These are phyloP conservation scores for Rhizopogon salebrosus DNA, from an alignment of 768 basidiomycete genomes.

Conservation along the genomic window DNA sequence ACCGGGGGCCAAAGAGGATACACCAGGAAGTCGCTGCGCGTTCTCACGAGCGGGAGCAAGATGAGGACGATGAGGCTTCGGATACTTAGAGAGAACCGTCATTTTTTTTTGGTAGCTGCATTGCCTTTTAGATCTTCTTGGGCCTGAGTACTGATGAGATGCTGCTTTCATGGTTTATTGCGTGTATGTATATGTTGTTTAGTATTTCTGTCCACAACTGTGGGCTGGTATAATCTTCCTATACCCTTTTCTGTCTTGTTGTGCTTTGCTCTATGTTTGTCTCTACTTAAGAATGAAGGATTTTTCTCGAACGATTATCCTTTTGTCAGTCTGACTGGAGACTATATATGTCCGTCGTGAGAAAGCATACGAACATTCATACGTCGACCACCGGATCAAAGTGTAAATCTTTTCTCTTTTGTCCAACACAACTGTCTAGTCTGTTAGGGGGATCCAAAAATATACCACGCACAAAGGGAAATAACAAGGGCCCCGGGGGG, in stretches of 20 bases:
- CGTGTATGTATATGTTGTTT: constrained; percentile 13
- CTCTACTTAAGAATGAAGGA: not conserved
- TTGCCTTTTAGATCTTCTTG: constrained; percentile 31
- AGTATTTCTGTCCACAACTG: constrained; percentile 10
- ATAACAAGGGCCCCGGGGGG: not conserved
- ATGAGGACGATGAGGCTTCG: constrained; percentile 27
- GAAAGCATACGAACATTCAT: not conserved
- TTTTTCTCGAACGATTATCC: not conserved
- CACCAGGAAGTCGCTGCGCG: constrained; percentile 39
- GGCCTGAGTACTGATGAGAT: constrained; percentile 17
- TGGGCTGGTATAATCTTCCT: not conserved
- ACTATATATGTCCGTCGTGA: not conserved
- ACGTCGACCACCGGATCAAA: not conserved
- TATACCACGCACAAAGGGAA: not conserved
- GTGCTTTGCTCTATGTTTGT: not conserved
- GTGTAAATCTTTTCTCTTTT: not conserved
- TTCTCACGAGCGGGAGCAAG: constrained; percentile 23
- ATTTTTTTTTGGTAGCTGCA: not conserved
- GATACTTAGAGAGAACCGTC: constrained; percentile 21
- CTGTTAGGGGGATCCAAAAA: not conserved
- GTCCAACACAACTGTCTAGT: not conserved
- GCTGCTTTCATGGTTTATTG: constrained; percentile 6
- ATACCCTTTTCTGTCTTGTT: not conserved
- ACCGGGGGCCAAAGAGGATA: constrained; percentile 56
- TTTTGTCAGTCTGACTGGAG: not conserved